These are phyloP conservation scores for Ganoderma resinaceum DNA, from an alignment of 1,284 basidiomycete species.

Conservation along the genomic window DNA sequence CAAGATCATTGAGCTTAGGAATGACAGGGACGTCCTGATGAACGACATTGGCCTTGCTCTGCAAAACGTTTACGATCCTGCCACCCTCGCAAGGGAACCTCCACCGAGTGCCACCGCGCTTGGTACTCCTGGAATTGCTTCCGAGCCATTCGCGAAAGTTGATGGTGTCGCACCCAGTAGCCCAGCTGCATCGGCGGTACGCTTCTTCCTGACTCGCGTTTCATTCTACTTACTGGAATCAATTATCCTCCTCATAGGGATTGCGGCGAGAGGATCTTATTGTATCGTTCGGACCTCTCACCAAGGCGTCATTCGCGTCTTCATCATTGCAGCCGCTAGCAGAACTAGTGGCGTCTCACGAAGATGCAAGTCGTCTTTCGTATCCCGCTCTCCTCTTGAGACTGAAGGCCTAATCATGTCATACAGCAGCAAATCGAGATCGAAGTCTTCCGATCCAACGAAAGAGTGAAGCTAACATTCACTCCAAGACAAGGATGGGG, in stretches of 20 bases:
- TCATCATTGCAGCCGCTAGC: conserved; percentile 73
- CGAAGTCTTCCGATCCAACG: conserved; percentile 46
- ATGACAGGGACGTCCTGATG: conserved; percentile 76
- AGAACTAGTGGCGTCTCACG: conserved; percentile 71
- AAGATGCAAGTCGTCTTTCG: conserved; percentile 64
- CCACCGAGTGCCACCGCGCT: conserved; percentile 1
- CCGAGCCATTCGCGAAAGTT: conserved; percentile 76
- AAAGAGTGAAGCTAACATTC: conserved; percentile 51
- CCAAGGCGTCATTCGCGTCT: conserved; percentile 55
- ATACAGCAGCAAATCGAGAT: conserved; percentile 57
- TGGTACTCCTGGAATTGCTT: conserved; percentile 6
- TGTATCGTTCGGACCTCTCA: conserved; percentile 75
- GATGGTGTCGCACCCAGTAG: conserved; percentile 79
- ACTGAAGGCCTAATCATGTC: not conserved
- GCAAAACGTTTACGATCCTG: conserved; percentile 68
- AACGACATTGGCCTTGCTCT: conserved; percentile 72
- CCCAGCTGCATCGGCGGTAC: conserved; percentile 81
- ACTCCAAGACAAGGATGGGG: conserved; percentile 71
- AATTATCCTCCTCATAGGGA: conserved; percentile 54
- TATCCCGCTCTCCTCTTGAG: not conserved
- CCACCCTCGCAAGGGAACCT: conserved; percentile 35
- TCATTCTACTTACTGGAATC: conserved; percentile 3
- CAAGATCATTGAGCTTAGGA: conserved; percentile 77
- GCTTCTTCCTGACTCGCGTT: conserved; percentile 36
- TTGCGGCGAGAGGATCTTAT: conserved; percentile 76